Base-by-base conservation (phyloP, 352 stramenopile genomes). In the Pythium brassicae region DNA sequence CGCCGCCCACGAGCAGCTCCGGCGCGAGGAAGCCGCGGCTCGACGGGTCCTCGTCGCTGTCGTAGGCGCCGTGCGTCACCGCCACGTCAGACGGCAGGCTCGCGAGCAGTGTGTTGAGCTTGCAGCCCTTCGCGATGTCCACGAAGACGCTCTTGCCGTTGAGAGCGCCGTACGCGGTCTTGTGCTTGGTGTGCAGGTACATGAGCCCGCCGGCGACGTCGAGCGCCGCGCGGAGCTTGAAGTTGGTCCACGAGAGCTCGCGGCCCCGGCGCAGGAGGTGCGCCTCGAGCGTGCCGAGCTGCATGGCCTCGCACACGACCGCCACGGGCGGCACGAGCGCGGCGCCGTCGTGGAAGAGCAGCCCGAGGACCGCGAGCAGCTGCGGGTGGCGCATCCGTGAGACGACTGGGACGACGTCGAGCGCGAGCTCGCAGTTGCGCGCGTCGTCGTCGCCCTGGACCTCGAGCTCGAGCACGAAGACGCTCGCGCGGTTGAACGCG, bases 141-240 rank as follows among this genome's bases (percentile, higher is more conserved):
- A 92, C 81, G 45, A 89, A 87, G 26, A 94, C 77, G 14, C 69
- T 90, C 48, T 62, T 71, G 3, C 76, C 79, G 37, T 74, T 90
- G 4, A 92, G 67, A 26, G 73, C 79, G 39, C 88, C 79, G 69
- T 92, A 91, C 23, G 78, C 80, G 23, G 86, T 62, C 58, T 73
- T 76, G 63, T 86, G 74, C 55, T 90, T 74, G 19, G 65, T 78
- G 68, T 94, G 81, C 25, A 94, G 46, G 44, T 92, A 89, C 78
- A 89, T 87, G 32, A 94, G 69, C 4, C 72, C 78, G 27, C 68
- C 72, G 1, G 81, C 74, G 27, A 94, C 72, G 44, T 92, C 68
- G 25, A 74, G 59, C 22, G 81, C 81, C 19, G 83, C 76, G 57
- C 86, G 83, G 51, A 88, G 75, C 68, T 92, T 91, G 61, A 89